Conservation (phyloP, 225 moss, liverwort and hornwort species). For the Physcomitrellopsis africana region DNA sequence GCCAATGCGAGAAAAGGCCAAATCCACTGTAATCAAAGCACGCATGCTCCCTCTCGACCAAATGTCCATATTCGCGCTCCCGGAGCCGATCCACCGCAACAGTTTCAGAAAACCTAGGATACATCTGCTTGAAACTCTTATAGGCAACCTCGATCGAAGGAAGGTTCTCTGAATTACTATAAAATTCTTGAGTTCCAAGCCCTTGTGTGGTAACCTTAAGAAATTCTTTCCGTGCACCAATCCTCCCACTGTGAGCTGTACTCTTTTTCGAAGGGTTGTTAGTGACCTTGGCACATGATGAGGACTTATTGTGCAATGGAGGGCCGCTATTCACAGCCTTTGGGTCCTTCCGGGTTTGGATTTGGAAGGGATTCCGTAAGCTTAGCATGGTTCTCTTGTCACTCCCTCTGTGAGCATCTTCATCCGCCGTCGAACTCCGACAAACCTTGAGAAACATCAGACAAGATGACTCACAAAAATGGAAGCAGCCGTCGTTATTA, state of each 20-base stretch:
- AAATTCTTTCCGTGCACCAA: constrained; percentile 74
- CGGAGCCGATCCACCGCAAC: constrained; percentile 72
- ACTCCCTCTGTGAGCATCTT: constrained; percentile 53
- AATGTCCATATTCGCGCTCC: constrained; percentile 82
- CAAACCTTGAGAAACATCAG: constrained; percentile 71
- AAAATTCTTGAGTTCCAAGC: constrained; percentile 61
- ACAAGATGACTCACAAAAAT: constrained; percentile 49
- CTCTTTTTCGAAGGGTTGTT: constrained; percentile 25
- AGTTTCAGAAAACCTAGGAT: constrained; percentile 80
- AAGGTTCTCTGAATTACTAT: constrained; percentile 76
- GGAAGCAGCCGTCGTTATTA: constrained; percentile 36
- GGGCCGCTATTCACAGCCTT: constrained; percentile 35
- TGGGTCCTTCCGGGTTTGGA: constrained; percentile 42
- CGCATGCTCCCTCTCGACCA: constrained; percentile 78
- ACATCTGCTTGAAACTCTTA: constrained; percentile 63
- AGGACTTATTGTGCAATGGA: constrained; percentile 24
- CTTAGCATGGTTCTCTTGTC: constrained; percentile 42
- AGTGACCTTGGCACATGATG: constrained; percentile 22
- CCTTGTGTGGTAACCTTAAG: constrained; percentile 63
- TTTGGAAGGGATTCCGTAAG: constrained; percentile 47
- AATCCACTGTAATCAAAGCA: constrained; percentile 98
- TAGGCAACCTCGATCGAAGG: constrained; percentile 73
- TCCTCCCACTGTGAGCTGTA: constrained; percentile 38
- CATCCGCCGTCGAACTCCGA: constrained; percentile 61
- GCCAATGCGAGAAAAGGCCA: constrained; percentile 90